Evolutionary conservation across 345 rosid genomes (phyloP).

Genomic region (Syzygium jambos): DNA sequence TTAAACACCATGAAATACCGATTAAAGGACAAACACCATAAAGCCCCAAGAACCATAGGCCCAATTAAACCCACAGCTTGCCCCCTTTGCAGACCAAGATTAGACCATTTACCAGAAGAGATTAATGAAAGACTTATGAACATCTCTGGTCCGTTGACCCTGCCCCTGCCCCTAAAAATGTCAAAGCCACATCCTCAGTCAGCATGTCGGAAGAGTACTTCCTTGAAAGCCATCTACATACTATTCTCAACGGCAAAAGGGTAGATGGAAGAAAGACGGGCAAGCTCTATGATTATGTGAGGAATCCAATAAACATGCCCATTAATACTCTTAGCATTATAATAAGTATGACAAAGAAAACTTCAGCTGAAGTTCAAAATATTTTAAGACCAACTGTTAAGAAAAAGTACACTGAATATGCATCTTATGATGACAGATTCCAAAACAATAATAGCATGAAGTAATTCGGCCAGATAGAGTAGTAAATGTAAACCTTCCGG

Average conservation of each 20-base stretch:
- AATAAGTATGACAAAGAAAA: not conserved
- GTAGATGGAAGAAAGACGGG: not conserved
- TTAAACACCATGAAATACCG: not conserved
- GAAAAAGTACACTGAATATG: not conserved
- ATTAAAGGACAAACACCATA: not conserved
- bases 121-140: not conserved
- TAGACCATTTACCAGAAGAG: not conserved
- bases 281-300: not conserved
- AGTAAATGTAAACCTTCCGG: slow-evolving; percentile 47
- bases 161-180: not conserved
- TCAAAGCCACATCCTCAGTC: not conserved
- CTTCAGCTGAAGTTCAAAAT: not conserved
- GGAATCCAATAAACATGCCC: not conserved
- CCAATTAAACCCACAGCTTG: not conserved
- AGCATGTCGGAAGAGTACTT: not conserved
- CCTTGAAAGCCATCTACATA: not conserved
- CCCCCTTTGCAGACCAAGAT: not conserved
- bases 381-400: not conserved
- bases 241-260: not conserved
- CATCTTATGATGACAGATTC: not conserved
- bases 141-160: not conserved
- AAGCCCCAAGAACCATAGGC: not conserved
- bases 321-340: not conserved
- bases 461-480: not conserved
- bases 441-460: not conserved